Evolutionary conservation across 257 asterid species (phyloP).

Genomic region (Scutellaria minor): DNA sequence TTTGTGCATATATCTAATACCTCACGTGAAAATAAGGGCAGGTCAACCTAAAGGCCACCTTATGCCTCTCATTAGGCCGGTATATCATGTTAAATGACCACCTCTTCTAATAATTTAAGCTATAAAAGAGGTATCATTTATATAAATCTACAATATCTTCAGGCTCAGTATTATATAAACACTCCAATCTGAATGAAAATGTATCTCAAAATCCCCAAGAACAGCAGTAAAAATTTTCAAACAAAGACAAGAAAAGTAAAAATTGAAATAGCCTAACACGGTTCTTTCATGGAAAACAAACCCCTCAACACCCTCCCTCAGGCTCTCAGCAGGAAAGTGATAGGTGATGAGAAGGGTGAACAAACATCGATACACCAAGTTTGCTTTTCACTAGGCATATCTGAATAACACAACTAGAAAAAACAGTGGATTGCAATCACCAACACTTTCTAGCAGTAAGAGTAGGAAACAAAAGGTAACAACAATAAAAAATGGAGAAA

Average conservation of each 20-base stretch:
- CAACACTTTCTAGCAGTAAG: constrained; percentile 26
- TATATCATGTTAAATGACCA: no score
- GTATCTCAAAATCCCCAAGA: background rate
- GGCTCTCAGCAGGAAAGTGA: background rate
- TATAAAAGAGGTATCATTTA: no score
- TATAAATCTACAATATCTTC: no score
- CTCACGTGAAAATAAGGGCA: no score
- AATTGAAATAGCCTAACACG: background rate
- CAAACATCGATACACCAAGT: background rate
- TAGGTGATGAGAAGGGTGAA: constrained; percentile 5
- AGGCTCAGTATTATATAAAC: no score
- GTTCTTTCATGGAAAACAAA: background rate
- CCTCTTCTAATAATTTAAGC: no score
- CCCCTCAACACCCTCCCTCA: background rate
- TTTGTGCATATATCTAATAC: no score
- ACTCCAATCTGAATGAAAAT: no score
- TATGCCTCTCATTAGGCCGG: no score
- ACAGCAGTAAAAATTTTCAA: background rate
- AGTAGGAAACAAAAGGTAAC: constrained; percentile 8
- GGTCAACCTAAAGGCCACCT: no score
- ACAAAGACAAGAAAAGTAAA: background rate
- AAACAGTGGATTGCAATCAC: constrained; percentile 8
- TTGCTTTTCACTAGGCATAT: constrained; percentile 20
- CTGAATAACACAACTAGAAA: constrained; percentile 5
- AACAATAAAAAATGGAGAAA: background rate